Conservation (phyloP, 116 monocot genomes). For the Cymodocea nodosa region DNA sequence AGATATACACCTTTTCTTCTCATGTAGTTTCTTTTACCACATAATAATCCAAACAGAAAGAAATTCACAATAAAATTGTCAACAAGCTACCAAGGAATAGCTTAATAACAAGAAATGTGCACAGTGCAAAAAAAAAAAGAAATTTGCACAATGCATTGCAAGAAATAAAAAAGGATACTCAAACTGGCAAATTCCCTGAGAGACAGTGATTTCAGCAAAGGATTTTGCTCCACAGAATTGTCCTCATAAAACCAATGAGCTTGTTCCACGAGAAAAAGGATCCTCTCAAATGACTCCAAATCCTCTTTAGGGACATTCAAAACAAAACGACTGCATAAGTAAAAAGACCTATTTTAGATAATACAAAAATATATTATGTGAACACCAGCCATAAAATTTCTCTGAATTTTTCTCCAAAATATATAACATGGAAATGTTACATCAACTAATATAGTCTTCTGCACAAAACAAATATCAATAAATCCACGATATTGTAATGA, state of each 20-base stretch:
- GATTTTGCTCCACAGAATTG: constrained; percentile 89
- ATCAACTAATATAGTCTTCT: too few relatives aligned
- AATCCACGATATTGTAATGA: too few relatives aligned
- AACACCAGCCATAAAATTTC: neutral
- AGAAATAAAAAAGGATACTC: constrained; percentile 43
- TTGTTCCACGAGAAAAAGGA: constrained; percentile 92
- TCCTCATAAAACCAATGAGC: constrained; percentile 99
- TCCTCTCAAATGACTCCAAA: constrained; percentile 94
- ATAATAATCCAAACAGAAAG: too few relatives aligned
- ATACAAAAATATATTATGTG: neutral
- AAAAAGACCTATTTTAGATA: neutral
- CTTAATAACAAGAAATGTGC: too few relatives aligned
- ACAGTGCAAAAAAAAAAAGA: neutral
- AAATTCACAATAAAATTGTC: too few relatives aligned
- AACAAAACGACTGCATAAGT: constrained; percentile 65
- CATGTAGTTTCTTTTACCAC: too few relatives aligned
- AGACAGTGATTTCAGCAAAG: constrained; percentile 76
- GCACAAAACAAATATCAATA: too few relatives aligned
- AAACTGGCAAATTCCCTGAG: constrained; percentile 81
- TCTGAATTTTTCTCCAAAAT: neutral
- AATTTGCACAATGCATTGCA: neutral
- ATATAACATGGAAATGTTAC: too few relatives aligned
- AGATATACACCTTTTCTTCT: too few relatives aligned
- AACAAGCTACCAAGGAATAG: too few relatives aligned
- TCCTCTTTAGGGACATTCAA: constrained; percentile 94